These are phyloP conservation scores for Dryadomyces quercus-mongolicae DNA, from an alignment of 2,329 filamentous ascomycete species.

Conservation along the genomic window DNA sequence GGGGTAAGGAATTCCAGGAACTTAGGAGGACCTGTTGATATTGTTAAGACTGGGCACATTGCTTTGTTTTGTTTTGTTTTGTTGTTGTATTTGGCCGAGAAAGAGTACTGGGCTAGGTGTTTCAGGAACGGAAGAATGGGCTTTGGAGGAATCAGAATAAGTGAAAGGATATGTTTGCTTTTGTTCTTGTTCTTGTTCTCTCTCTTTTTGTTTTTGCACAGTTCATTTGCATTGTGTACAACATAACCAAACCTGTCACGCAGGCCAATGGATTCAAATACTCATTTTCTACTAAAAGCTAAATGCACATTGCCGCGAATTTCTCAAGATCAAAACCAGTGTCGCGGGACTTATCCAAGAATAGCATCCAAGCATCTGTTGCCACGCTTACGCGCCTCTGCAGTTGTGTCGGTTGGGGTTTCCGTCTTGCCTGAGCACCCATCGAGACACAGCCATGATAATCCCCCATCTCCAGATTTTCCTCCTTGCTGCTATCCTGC, in stretches of 20 bases:
- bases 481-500: not conserved
- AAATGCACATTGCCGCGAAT: conserved; percentile 3
- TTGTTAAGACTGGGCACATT: not conserved
- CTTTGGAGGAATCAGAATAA: not conserved
- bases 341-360: not conserved
- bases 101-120: not conserved
- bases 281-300: not conserved
- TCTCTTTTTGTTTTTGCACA: not conserved
- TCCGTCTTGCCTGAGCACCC: not conserved
- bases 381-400: conserved; percentile 4
- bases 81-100: not conserved
- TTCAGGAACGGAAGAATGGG: not conserved
- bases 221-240: not conserved
- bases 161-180: not conserved
- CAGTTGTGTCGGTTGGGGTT: not conserved
- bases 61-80: not conserved
- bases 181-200: not conserved
- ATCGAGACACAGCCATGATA: not conserved
- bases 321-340: conserved; percentile 2
- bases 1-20: not conserved
- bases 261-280: not conserved
- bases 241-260: not conserved
- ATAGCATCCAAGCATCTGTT: conserved; percentile 5
- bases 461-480: not conserved
- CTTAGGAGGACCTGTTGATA: not conserved